Percentiles rank a stretch among this genome's conserved stretches.
Conservation (phyloP, 2,329 filamentous ascomycete genomes). For the Pyricularia grisea region DNA sequence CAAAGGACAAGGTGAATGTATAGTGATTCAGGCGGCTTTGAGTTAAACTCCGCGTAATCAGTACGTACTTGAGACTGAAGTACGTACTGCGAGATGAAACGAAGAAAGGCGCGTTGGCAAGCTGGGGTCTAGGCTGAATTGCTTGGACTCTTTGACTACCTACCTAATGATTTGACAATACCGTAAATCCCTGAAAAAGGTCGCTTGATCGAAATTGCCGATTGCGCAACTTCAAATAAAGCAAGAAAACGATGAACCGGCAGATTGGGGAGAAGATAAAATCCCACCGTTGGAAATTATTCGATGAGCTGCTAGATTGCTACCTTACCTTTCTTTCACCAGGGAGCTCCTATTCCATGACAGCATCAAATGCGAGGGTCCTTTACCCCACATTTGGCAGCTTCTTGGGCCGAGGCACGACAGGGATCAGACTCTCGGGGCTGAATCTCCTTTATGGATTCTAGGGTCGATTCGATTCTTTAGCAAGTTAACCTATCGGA, state of each 20-base stretch:
- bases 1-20: neutral
- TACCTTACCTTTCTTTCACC: neutral
- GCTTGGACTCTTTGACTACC: neutral
- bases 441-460: neutral
- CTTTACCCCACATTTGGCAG: slow-evolving; percentile 2
- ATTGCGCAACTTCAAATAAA: neutral
- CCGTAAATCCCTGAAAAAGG: no score
- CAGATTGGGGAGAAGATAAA: neutral
- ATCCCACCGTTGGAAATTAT: neutral
- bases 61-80: neutral
- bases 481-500: neutral
- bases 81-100: neutral
- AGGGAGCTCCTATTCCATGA: no score
- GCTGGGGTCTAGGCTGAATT: neutral
- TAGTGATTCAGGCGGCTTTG: neutral
- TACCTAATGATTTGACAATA: no score
- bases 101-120: neutral
- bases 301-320: neutral
- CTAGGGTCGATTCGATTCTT: neutral
- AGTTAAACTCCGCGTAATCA: neutral
- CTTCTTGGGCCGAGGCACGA: slow-evolving; percentile 1
- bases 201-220: neutral
- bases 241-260: neutral
- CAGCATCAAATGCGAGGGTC: neutral
- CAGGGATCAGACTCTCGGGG: neutral